Base-by-base conservation (phyloP, 192 early-diverging fungal genomes). In the Phycomyces nitens region DNA sequence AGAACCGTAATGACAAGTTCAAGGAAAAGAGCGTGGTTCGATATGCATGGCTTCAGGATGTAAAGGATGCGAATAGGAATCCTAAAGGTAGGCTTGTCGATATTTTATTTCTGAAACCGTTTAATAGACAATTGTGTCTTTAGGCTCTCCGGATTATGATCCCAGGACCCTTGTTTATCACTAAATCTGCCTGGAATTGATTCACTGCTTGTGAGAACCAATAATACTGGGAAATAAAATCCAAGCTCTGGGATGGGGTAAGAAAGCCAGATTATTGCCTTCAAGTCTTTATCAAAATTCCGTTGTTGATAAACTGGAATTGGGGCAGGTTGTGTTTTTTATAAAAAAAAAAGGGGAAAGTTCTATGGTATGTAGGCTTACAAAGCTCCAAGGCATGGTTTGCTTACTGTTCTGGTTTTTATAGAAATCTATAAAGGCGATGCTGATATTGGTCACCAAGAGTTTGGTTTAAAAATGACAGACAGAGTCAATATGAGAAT, bases 331-430 rank as follows among this genome's bases (percentile, higher is more conserved):
- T 16, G 95, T 98, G 14, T 98, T 98, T 69, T 99, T 98, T 82
- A 99, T n/a, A n/a, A n/a, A n/a, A n/a, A n/a, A n/a, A n/a, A 99
- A 66, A 99, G 98, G 81, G 95, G 96, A 63, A 98, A 98, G 75
- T 97, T 98, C 56, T 96, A 88, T 72, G 85, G 80, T 83, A 68
- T 41, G 22, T 22, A n/a, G n/a, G n/a, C n/a, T n/a, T n/a, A n/a
- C n/a, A n/a, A n/a, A n/a, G n/a, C n/a, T n/a, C n/a, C n/a, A n/a
- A n/a, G n/a, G n/a, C n/a, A n/a, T n/a, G n/a, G n/a, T n/a, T n/a
- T n/a, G n/a, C n/a, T n/a, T n/a, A n/a, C n/a, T n/a, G n/a, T n/a
- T n/a, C n/a, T n/a, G n/a, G n/a, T n/a, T n/a, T n/a, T n/a, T n/a
- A 1, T 69, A 84, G 97, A 99, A 75, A 79, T 99, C n/a, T 99